Conservation (phyloP, 257 asterid genomes). For the Capsicum chinense region DNA sequence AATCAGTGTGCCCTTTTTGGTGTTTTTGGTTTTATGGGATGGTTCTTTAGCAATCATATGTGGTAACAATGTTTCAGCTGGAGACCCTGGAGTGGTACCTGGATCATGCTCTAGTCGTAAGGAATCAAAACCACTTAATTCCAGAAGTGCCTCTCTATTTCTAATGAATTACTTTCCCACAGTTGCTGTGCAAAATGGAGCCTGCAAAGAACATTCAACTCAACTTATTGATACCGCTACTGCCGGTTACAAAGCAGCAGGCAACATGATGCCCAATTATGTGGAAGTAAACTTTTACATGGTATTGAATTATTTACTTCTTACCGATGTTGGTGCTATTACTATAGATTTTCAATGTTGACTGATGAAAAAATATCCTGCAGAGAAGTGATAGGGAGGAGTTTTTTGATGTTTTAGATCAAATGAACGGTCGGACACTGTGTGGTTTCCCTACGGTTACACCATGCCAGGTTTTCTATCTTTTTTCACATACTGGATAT, state of each 20-base stretch:
- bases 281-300: constrained; percentile 95
- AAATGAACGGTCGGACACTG: constrained; percentile 84
- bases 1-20: constrained; percentile 22
- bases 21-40: constrained; percentile 35
- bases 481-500: neutral
- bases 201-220: constrained; percentile 89
- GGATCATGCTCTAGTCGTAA: constrained; percentile 83
- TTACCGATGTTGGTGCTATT: neutral
- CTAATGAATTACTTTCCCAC: constrained; percentile 90
- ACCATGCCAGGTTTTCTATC: constrained; percentile 75
- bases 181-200: constrained; percentile 83
- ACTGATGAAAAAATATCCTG: constrained; percentile 31
- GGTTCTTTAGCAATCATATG: constrained; percentile 33
- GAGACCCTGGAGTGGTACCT: constrained; percentile 83
- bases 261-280: constrained; percentile 82
- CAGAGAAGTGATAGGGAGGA: constrained; percentile 99
- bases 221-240: constrained; percentile 68
- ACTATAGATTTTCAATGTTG: neutral
- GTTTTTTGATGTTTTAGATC: constrained; percentile 79
- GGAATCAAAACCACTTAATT: constrained; percentile 90
- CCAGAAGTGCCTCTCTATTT: constrained; percentile 74
- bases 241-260: constrained; percentile 84
- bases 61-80: constrained; percentile 63
- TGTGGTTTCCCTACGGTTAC: constrained; percentile 80
- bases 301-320: constrained; percentile 50